Evolutionary conservation across 176 grass and related monocot species (phyloP), one percentile per base, ranked within the genome.

Genomic region (Avena eriantha): DNA sequence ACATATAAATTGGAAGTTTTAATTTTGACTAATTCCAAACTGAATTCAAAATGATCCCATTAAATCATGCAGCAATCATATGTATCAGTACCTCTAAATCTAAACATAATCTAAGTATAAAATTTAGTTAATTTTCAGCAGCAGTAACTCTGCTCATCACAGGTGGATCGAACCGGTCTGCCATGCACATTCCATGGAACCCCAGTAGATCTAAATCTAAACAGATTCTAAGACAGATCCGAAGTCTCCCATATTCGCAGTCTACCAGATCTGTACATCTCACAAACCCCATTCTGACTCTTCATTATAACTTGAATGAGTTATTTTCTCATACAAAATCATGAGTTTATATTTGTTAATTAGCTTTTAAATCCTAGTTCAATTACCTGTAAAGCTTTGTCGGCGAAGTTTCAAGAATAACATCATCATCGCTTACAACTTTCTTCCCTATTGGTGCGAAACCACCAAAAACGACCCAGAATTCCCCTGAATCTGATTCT

Each of bases 371-470:
- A 33, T 55, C 15, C 49, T 55, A 55, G 17, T 77, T 34, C 49
- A 33, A 11, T 5, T 90, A 98, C 96, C 96, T 91, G 71, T 91
- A 96, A 87, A 98, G 85, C 81, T 87, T 98, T 61, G 92, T 87
- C 58, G 90, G n/a, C 54, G 92, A 87, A 43, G 75, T 90, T 92
- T 92, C 93, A 64, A 92, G 88, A 90, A 94, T 66, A 51, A 88
- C 31, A 82, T 98, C 96, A 86, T 98, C 92, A 66, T 98, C 92
- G 41, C 69, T 74, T 45, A 91, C 46, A 79, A 47, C 18, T 88
- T 96, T 98, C 76, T 94, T 98, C 33, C 92, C 93, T 80, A 98
- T 94, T 43, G 96, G 96, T 63, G 96, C 96, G 86, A 98, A 98
- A 45, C 96, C 96, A 69, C 96, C 96, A 91, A 98, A 96, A 86